A percentile compares a stretch with the other conserved stretches of the same genome.
These are phyloP conservation scores for Primulina tabacum DNA, from an alignment of 257 asterid genomes.

Conservation along the genomic window DNA sequence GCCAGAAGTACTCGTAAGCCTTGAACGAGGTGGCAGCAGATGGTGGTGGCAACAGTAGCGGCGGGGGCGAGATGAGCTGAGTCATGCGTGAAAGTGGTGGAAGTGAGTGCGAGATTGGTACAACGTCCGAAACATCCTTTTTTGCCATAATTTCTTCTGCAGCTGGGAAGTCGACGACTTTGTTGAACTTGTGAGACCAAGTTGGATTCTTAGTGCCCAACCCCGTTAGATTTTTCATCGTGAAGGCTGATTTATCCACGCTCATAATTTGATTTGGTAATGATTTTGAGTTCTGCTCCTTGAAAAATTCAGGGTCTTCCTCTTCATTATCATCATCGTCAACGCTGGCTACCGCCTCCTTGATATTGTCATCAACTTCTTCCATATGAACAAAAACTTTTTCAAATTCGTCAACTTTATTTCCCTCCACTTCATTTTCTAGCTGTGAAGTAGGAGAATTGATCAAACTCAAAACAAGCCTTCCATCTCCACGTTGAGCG, in stretches of 20 bases:
- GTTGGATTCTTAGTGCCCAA: constrained; percentile 39
- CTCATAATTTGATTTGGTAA: constrained; percentile 35
- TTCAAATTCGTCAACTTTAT: constrained; percentile 24
- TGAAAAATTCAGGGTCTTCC: constrained; percentile 20
- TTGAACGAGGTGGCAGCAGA: constrained; percentile 44
- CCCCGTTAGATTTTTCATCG: constrained; percentile 43
- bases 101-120: constrained; percentile 43
- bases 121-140: constrained; percentile 19
- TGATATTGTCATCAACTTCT: constrained; percentile 26
- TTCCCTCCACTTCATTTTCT: constrained; percentile 14
- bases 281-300: constrained; percentile 30
- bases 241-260: constrained; percentile 37
- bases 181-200: constrained; percentile 40
- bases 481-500: constrained; percentile 57
- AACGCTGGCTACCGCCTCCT: not conserved
- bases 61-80: constrained; percentile 26
- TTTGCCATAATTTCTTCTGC: constrained; percentile 1
- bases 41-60: constrained; percentile 12
- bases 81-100: constrained; percentile 37
- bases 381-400: constrained; percentile 28
- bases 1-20: constrained; percentile 70
- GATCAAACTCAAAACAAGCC: constrained; percentile 54
- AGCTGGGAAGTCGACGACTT: constrained; percentile 7
- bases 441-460: constrained; percentile 23
- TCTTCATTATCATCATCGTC: constrained; percentile 22